Percentiles rank a stretch among this genome's conserved stretches.
Conservation (phyloP, 345 rosid species). For the Balakata baccata region DNA sequence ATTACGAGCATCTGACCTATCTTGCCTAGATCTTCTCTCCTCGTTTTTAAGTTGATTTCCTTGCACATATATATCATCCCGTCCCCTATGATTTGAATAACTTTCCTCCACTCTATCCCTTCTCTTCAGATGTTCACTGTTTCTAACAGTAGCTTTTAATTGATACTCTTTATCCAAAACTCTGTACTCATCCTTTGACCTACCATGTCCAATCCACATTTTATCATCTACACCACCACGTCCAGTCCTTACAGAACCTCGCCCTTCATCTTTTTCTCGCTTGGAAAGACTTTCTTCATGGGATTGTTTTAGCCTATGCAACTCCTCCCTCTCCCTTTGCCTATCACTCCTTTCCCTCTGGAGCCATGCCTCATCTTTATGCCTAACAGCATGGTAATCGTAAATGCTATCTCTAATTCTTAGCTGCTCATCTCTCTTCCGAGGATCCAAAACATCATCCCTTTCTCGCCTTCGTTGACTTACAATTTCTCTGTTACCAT, state of each 20-base stretch:
- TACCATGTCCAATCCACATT: slow-evolving; percentile 48
- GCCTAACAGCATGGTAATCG: slow-evolving; percentile 64
- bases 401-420: slow-evolving; percentile 70
- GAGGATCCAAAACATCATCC: slow-evolving; percentile 61
- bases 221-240: slow-evolving; percentile 71
- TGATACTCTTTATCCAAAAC: slow-evolving; percentile 63
- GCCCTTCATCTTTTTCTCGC: slow-evolving; percentile 69
- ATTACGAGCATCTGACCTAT: slow-evolving; percentile 51
- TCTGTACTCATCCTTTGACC: slow-evolving; percentile 63
- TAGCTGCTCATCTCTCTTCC: slow-evolving; percentile 74
- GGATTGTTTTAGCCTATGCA: slow-evolving; percentile 47
- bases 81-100: slow-evolving; percentile 54
- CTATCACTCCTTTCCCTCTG: slow-evolving; percentile 72
- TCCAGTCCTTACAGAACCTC: slow-evolving; percentile 49
- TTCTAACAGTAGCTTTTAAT: slow-evolving; percentile 55
- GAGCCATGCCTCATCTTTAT: slow-evolving; percentile 65
- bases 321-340: slow-evolving; percentile 69
- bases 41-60: slow-evolving; percentile 46
- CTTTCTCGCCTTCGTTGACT: slow-evolving; percentile 74
- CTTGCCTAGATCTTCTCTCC: slow-evolving; percentile 74
- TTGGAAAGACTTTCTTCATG: slow-evolving; percentile 58
- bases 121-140: slow-evolving; percentile 63
- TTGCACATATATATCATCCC: slow-evolving; percentile 55
- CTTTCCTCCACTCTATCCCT: slow-evolving; percentile 60
- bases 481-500: slow-evolving; percentile 56